Evolutionary conservation across 2,329 filamentous ascomycete genomes (phyloP), one percentile per base, ranked within the genome.

Genomic region (Cytospora chrysosperma): DNA sequence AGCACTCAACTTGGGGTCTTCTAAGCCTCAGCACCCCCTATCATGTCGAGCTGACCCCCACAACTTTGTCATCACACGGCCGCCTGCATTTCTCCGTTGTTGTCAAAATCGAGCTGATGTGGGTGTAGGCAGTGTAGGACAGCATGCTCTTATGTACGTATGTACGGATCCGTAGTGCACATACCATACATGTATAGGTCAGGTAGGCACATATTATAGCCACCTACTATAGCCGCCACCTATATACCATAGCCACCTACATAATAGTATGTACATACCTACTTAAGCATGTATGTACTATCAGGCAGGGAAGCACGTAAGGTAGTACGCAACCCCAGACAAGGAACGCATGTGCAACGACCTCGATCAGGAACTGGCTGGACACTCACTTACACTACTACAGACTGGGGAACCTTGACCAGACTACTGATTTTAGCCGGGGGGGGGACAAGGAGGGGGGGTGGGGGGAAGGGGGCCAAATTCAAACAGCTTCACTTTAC

Each of bases 391-490:
- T 34, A 32, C 28, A 30, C 30, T 34, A 34, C 30, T 30, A 34
- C 37, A 19, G 37, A 40, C 37, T 58, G 52, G 62, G 62, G 52
- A 57, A 26, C 32, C 61, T 49, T 60, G 62, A 34, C 7, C 47
- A 63, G 55, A 53, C 63, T 65, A 43, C 63, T 67, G 71, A 72
- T 68, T 77, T 78, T 78, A 78, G 77, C 76, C 77, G 78, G 72
- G 75, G 77, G 75, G 74, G 75, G 73, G 74, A n/a, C n/a, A n/a
- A n/a, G n/a, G 74, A 74, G 75, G 71, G 75, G 67, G 68, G 68
- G 37, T 15, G 10, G 43, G 2, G 37, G 74, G 75, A n/a, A 34
- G 71, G 75, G 67, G 69, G 68, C n/a, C 43, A 21, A 24, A 47
- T 24, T 24, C n/a, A 12, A 43, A 70, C 67, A 65, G 68, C 70